A percentile compares a stretch with the other conserved stretches of the same genome.
phyloP scores from a whole-genome alignment of 1,284 basidiomycete genomes.

The Dichomitus squalens region DNA sequence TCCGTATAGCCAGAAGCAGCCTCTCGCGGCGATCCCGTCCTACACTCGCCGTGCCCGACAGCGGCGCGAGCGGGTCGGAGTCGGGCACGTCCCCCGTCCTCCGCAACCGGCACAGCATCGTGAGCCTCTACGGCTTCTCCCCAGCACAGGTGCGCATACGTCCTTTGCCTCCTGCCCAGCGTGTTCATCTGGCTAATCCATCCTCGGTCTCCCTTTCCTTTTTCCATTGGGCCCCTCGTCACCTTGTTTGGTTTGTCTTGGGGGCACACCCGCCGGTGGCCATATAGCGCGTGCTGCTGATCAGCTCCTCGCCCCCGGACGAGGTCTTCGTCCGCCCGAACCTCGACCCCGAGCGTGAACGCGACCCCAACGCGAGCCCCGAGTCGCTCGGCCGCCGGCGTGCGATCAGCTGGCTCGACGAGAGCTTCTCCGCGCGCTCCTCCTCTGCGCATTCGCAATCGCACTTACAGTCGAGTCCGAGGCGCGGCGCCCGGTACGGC shows the following conservation, averaged over 20 bases:
- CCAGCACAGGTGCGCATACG: conserved; percentile 67
- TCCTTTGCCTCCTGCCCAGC: too few relatives aligned
- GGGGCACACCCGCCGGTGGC: too few relatives aligned
- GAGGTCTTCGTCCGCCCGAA: conserved; percentile 28
- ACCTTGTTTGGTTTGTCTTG: too few relatives aligned
- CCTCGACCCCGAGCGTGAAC: conserved; percentile 16
- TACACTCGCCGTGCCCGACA: conserved; percentile 48
- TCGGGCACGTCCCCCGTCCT: conserved; percentile 40
- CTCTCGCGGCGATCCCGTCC: conserved; percentile 42
- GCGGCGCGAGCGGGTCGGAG: conserved; percentile 25
- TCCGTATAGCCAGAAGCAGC: conserved; percentile 27
- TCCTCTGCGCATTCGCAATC: not conserved
- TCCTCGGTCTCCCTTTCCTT: conserved; percentile 1
- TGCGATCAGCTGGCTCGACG: conserved; percentile 48
- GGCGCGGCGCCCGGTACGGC: conserved; percentile 9
- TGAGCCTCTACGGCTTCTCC: conserved; percentile 69
- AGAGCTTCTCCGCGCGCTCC: conserved; percentile 31
- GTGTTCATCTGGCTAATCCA: too few relatives aligned
- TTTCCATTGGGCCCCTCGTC: not conserved
- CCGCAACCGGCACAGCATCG: conserved; percentile 52
- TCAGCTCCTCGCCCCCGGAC: conserved; percentile 64
- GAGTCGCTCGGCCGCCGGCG: conserved; percentile 40
- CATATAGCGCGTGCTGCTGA: conserved; percentile 57
- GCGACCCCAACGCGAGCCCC: conserved; percentile 28
- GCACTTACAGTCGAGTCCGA: not conserved